These are phyloP conservation scores for Gremmenia infestans DNA, from an alignment of 2,329 filamentous ascomycete species.

Conservation along the genomic window DNA sequence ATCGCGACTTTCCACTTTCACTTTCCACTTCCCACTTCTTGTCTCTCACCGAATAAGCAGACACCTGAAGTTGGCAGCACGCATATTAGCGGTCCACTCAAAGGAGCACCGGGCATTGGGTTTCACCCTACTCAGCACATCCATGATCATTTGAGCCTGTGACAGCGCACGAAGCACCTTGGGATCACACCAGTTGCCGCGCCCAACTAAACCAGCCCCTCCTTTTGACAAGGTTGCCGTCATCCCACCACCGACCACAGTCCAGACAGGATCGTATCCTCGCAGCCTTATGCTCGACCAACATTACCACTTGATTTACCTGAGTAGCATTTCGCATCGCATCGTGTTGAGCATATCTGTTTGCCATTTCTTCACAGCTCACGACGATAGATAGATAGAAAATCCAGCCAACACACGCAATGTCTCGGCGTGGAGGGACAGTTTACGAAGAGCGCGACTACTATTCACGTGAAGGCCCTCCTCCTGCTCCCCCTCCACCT, in stretches of 20 bases:
- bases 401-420: background rate
- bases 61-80: background rate
- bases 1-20: background rate
- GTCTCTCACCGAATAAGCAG: background rate
- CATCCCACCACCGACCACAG: background rate
- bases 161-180: background rate
- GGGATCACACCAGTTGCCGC: background rate
- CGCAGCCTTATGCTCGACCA: background rate
- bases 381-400: background rate
- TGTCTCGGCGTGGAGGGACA: constrained; percentile 20
- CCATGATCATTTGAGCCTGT: background rate
- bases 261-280: background rate
- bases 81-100: background rate
- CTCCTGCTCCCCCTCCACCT: constrained; percentile 16
- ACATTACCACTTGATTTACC: background rate
- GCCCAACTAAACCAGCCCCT: background rate
- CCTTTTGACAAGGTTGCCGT: background rate
- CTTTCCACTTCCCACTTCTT: background rate
- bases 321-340: background rate
- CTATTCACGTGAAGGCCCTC: constrained; percentile 21
- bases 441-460: constrained; percentile 27
- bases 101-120: background rate
- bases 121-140: background rate
- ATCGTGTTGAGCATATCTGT: background rate
- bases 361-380: background rate